Conservation (phyloP, 495 filamentous ascomycete genomes). For the Xylaria venustula region DNA sequence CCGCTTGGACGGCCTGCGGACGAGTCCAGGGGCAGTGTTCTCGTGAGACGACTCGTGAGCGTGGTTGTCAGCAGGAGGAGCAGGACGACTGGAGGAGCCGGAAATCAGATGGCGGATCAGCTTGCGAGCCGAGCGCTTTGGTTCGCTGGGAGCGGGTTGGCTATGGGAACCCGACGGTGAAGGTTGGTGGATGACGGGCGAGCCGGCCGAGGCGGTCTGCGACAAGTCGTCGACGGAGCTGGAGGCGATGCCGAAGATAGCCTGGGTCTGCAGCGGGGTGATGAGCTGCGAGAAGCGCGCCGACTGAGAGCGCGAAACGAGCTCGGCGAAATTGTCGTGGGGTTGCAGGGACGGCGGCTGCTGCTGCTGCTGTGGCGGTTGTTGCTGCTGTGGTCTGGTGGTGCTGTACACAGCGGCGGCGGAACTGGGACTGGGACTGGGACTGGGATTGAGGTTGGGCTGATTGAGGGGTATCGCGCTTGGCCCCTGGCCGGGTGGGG, state of each 20-base stretch:
- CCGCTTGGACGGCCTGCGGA: slow-evolving; percentile 49
- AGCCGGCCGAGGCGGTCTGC: slow-evolving; percentile 23
- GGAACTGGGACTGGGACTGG: slow-evolving; percentile 24
- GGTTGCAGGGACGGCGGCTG: slow-evolving; percentile 19
- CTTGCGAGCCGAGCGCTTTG: slow-evolving; percentile 43
- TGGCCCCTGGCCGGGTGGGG: slow-evolving; percentile 12
- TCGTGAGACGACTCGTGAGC: slow-evolving; percentile 39
- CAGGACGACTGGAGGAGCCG: slow-evolving; percentile 35
- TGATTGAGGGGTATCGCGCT: slow-evolving; percentile 33
- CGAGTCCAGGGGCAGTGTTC: slow-evolving; percentile 34
- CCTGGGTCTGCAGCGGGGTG: slow-evolving; percentile 29
- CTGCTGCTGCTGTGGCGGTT: neutral
- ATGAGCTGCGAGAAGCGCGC: slow-evolving; percentile 33
- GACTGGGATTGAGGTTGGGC: slow-evolving; percentile 17
- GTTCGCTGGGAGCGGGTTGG: slow-evolving; percentile 35
- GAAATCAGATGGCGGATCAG: slow-evolving; percentile 46
- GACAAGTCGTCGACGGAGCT: slow-evolving; percentile 41
- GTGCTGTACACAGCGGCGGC: slow-evolving; percentile 22
- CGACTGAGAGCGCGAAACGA: slow-evolving; percentile 36
- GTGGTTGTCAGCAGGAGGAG: slow-evolving; percentile 33
- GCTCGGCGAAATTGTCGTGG: slow-evolving; percentile 35
- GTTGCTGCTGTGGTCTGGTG: slow-evolving; percentile 9
- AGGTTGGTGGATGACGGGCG: slow-evolving; percentile 25
- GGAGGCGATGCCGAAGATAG: slow-evolving; percentile 24
- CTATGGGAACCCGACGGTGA: slow-evolving; percentile 32